phyloP scores from a whole-genome alignment of 192 early-diverging fungal species.

The Thoreauomyces humboldtii region DNA sequence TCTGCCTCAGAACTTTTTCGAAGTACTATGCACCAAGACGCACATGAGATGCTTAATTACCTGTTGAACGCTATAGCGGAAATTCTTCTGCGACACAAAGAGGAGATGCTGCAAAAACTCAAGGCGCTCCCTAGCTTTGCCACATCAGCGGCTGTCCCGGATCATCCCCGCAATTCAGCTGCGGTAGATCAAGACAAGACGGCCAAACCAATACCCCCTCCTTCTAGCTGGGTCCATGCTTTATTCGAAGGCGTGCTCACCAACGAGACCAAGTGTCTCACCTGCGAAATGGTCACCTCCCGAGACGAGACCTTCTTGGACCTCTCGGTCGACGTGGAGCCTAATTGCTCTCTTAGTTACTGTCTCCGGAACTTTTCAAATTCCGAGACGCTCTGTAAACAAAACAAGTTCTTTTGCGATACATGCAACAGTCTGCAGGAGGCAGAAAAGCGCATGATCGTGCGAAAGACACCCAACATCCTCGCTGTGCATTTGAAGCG shows the following conservation, averaged over 20 bases:
- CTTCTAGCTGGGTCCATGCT: constrained; percentile 85
- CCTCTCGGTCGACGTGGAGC: constrained; percentile 94
- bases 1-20: constrained; percentile 76
- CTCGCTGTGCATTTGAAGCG: constrained; percentile 94
- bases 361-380: constrained; percentile 97
- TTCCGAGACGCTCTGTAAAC: constrained; percentile 89
- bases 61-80: constrained; percentile 89
- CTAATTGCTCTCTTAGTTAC: constrained; percentile 88
- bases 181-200: too few relatives aligned
- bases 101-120: constrained; percentile 45
- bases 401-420: constrained; percentile 99
- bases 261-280: constrained; percentile 96
- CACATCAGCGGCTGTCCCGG: neutral
- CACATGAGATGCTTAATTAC: constrained; percentile 97
- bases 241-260: constrained; percentile 93
- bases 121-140: constrained; percentile 13
- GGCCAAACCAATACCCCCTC: neutral
- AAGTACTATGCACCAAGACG: constrained; percentile 94
- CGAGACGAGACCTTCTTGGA: constrained; percentile 94
- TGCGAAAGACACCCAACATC: constrained; percentile 90
- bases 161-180: neutral
- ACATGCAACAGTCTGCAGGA: constrained; percentile 92
- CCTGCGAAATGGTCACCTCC: constrained; percentile 92
- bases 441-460: constrained; percentile 97
- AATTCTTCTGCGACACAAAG: constrained; percentile 51